Percentiles rank a stretch among this genome's conserved stretches.
Evolutionary conservation across 148 eudicot genomes (phyloP).

Genomic region (Fagopyrum tataricum): DNA sequence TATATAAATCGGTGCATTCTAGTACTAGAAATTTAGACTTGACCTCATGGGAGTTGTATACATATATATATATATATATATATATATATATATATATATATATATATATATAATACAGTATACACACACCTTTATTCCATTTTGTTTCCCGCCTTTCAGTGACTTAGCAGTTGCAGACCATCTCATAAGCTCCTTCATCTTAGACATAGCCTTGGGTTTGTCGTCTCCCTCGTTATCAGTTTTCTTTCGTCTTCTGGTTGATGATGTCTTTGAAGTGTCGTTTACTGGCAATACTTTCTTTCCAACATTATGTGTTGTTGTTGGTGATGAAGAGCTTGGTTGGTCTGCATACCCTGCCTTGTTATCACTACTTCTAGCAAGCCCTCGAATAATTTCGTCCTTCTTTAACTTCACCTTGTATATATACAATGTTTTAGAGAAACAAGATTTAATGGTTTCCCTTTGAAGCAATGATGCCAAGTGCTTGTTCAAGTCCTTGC

Average conservation of each 20-base stretch:
- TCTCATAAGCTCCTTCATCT: constrained; percentile 74
- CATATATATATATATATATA: not conserved
- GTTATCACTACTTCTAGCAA: constrained; percentile 19
- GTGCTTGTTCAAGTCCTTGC: constrained; percentile 8
- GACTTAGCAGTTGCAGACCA: constrained; percentile 82
- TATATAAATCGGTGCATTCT: not conserved
- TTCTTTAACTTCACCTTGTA: constrained; percentile 55
- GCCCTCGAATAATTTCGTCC: constrained; percentile 38
- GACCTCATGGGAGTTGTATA: too few relatives aligned
- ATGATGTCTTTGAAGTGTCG: constrained; percentile 27
- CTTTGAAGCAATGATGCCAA: not conserved
- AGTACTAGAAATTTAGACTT: not conserved
- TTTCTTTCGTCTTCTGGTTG: constrained; percentile 2
- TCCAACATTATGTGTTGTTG: constrained; percentile 24
- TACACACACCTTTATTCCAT: constrained; percentile 50
- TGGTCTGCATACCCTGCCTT: constrained; percentile 20
- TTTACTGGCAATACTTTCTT: constrained; percentile 65
- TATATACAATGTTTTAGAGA: not conserved
- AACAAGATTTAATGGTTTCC: not conserved
- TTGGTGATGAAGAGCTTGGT: not conserved
- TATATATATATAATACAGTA: not conserved
- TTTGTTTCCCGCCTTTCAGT: constrained; percentile 51
- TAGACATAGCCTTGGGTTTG: constrained; percentile 44
- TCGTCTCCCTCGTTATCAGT: constrained; percentile 15
- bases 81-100: not conserved